These are phyloP conservation scores for Cyclotella cryptica DNA, from an alignment of 108 stramenopile species.

Conservation along the genomic window DNA sequence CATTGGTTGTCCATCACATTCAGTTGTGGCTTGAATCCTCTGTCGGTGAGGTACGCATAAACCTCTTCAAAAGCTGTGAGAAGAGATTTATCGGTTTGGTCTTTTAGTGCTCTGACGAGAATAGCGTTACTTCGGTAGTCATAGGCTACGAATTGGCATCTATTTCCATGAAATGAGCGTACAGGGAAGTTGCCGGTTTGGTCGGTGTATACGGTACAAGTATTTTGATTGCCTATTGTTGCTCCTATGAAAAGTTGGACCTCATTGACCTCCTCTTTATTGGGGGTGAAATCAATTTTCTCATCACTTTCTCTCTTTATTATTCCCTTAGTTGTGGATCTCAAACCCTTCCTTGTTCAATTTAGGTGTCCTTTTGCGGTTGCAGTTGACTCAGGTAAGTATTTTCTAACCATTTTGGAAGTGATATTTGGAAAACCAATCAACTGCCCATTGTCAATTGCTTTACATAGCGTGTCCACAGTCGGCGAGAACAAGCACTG, in stretches of 20 bases:
- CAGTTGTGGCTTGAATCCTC: neutral
- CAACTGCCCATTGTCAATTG: neutral
- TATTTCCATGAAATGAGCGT: neutral
- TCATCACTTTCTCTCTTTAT: no score
- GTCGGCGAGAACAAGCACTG: conserved; percentile 4
- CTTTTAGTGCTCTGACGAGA: neutral
- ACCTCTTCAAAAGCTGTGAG: neutral
- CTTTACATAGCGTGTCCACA: neutral
- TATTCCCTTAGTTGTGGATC: no score
- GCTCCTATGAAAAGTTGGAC: neutral
- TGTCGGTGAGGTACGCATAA: neutral
- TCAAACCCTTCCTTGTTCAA: neutral
- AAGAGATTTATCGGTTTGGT: no score
- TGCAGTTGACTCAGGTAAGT: neutral
- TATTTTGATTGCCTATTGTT: neutral
- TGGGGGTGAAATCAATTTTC: neutral
- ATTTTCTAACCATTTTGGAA: neutral
- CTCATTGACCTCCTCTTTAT: neutral
- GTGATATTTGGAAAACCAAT: conserved; percentile 3
- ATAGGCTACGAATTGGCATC: neutral
- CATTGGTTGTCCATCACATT: conserved; percentile 9
- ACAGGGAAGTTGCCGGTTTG: conserved; percentile 6
- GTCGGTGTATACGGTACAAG: neutral
- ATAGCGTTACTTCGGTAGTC: neutral
- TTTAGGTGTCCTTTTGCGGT: conserved; percentile 15